phyloP scores from a whole-genome alignment of 2,329 filamentous ascomycete species.

The Fusarium nematophilum region DNA sequence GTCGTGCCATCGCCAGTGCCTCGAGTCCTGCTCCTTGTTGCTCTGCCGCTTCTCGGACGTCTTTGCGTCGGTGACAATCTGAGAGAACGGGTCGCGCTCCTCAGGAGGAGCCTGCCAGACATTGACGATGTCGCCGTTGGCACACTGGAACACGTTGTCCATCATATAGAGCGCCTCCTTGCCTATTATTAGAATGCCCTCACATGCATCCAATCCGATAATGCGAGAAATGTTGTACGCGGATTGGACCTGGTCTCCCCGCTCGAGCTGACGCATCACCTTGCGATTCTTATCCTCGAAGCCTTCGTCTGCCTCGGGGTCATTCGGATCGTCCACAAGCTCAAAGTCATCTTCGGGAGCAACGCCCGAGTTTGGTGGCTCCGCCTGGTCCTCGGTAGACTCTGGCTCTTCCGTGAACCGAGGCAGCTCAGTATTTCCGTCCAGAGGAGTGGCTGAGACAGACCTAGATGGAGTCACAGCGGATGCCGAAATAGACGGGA shows the following conservation, averaged over 20 bases:
- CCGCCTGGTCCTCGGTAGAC: slow-evolving; percentile 27
- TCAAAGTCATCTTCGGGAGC: slow-evolving; percentile 90
- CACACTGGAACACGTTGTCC: slow-evolving; percentile 95
- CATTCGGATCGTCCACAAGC: slow-evolving; percentile 91
- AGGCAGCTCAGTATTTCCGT: slow-evolving; percentile 31
- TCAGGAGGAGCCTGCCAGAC: slow-evolving; percentile 93
- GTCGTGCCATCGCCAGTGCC: slow-evolving; percentile 94
- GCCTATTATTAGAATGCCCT: slow-evolving; percentile 92
- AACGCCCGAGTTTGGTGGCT: slow-evolving; percentile 39
- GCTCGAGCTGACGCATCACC: slow-evolving; percentile 92
- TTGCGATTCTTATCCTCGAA: slow-evolving; percentile 99
- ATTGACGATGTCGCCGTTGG: slow-evolving; percentile 96
- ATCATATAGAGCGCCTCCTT: slow-evolving; percentile 94
- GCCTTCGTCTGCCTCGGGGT: slow-evolving; percentile 77
- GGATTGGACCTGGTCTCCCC: slow-evolving; percentile 90
- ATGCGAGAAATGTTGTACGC: slow-evolving; percentile 97
- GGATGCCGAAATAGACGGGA: slow-evolving; percentile 32
- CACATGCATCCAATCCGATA: slow-evolving; percentile 90
- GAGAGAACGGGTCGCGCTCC: slow-evolving; percentile 93
- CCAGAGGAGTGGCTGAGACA: slow-evolving; percentile 33
- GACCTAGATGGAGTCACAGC: slow-evolving; percentile 30
- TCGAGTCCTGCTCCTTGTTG: slow-evolving; percentile 78
- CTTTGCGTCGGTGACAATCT: slow-evolving; percentile 83
- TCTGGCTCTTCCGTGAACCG: slow-evolving; percentile 41
- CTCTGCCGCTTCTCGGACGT: slow-evolving; percentile 70